These are phyloP conservation scores for Aspergillus sp. DNA, from an alignment of 2,329 filamentous ascomycete species.

Conservation along the genomic window DNA sequence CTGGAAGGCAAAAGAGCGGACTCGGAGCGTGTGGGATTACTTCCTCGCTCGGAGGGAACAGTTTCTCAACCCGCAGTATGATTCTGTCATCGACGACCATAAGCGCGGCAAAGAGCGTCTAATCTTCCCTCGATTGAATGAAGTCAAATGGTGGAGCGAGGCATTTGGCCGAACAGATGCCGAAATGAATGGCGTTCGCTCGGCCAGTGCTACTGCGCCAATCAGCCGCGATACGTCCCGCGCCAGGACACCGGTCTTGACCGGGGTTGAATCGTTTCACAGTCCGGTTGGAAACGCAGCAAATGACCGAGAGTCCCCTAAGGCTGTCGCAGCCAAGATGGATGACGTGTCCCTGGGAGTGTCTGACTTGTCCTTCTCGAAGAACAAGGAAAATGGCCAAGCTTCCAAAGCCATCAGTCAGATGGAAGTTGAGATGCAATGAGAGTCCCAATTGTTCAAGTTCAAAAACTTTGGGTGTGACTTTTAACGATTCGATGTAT, in stretches of 20 bases:
- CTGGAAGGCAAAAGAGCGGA: constrained; percentile 65
- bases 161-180: constrained; percentile 80
- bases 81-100: constrained; percentile 72
- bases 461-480: neutral
- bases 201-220: constrained; percentile 49
- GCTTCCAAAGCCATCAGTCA: constrained; percentile 27
- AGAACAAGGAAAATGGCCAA: constrained; percentile 28
- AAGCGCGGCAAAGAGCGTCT: constrained; percentile 77
- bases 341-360: constrained; percentile 48
- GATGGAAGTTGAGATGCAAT: constrained; percentile 55
- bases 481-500: constrained; percentile 6
- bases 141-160: constrained; percentile 93
- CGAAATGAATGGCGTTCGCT: constrained; percentile 81
- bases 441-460: neutral
- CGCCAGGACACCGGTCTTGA: constrained; percentile 53
- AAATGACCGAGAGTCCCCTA: constrained; percentile 28
- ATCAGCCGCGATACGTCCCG: constrained; percentile 26
- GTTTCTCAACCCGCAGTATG: constrained; percentile 80
- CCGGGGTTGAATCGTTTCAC: constrained; percentile 60
- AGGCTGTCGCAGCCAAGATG: constrained; percentile 35
- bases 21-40: constrained; percentile 92
- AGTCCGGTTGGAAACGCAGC: constrained; percentile 50
- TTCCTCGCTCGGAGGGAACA: constrained; percentile 78
- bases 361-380: constrained; percentile 44
- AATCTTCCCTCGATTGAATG: constrained; percentile 72